phyloP scores from a whole-genome alignment of 2,329 filamentous ascomycete genomes.

The Apiospora hydei region DNA sequence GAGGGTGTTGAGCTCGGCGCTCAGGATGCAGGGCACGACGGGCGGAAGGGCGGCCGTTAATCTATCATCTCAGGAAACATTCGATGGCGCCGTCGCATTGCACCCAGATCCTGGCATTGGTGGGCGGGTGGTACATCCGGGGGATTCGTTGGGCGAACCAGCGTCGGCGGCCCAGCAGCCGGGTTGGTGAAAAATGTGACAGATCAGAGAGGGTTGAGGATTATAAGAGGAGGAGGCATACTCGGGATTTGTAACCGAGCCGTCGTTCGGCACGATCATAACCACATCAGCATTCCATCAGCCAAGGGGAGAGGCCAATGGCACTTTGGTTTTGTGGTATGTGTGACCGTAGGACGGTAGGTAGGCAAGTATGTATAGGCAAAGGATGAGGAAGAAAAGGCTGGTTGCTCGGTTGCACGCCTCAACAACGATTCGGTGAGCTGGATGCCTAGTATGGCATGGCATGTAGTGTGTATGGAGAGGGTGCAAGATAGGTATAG shows the following conservation, averaged over 20 bases:
- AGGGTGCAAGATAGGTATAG: not conserved
- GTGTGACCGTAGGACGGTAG: not conserved
- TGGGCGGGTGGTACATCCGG: conserved; percentile 17
- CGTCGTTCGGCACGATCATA: conserved; percentile 16
- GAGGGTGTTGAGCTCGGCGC: not conserved
- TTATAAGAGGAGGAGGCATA: not conserved
- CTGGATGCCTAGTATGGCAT: not conserved
- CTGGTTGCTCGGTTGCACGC: not conserved
- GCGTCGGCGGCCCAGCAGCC: conserved; percentile 4
- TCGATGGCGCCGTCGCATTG: conserved; percentile 13
- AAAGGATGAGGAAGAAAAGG: not conserved
- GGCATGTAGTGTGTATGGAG: not conserved
- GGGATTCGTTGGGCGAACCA: conserved; percentile 14
- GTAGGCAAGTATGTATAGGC: not conserved
- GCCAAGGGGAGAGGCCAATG: not conserved
- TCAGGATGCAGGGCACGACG: conserved; percentile 4
- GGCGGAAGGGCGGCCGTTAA: conserved; percentile 12
- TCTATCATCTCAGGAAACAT: conserved; percentile 15
- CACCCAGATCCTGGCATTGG: conserved; percentile 8
- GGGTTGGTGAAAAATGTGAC: not conserved
- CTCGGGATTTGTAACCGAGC: not conserved
- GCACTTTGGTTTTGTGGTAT: not conserved
- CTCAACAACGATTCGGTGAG: not conserved
- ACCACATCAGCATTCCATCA: conserved; percentile 22
- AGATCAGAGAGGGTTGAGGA: not conserved